A percentile compares a stretch with the other conserved stretches of the same genome.
Evolutionary conservation across 139 green algal genomes (phyloP).

Genomic region (Chlorella sorokiniana): DNA sequence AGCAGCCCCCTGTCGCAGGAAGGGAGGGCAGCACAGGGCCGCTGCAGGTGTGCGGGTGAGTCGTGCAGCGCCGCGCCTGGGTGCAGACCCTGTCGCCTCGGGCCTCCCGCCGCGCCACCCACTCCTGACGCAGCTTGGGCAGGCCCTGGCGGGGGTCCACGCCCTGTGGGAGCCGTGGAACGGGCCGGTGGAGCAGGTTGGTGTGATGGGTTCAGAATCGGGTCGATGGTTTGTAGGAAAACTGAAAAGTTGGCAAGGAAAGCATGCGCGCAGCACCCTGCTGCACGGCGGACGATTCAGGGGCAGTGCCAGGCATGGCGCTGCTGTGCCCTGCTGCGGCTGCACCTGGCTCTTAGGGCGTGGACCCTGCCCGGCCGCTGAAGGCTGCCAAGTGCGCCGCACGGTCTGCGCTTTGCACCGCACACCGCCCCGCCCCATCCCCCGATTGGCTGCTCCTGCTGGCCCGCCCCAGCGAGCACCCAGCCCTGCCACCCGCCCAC

Average conservation of each 20-base stretch:
- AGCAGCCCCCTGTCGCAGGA: not conserved
- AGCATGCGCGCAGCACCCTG: too few relatives aligned
- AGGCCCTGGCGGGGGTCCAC: conserved; percentile 72
- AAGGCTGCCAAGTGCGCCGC: too few relatives aligned
- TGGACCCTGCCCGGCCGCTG: too few relatives aligned
- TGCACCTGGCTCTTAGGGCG: too few relatives aligned
- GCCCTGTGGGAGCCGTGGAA: conserved; percentile 38
- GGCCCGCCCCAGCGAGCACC: not conserved
- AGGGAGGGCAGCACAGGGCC: not conserved
- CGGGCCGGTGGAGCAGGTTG: too few relatives aligned
- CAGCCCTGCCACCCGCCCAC: conserved; percentile 33
- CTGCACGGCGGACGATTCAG: too few relatives aligned
- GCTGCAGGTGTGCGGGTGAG: not conserved
- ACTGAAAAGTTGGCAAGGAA: not conserved
- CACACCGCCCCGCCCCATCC: too few relatives aligned
- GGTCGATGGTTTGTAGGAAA: not conserved
- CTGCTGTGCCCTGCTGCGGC: too few relatives aligned
- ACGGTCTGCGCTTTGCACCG: too few relatives aligned
- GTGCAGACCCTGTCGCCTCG: conserved; percentile 56
- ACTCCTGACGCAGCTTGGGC: conserved; percentile 76
- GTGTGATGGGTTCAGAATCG: too few relatives aligned
- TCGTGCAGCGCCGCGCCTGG: conserved; percentile 5
- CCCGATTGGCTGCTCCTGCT: not conserved
- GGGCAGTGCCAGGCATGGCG: too few relatives aligned
- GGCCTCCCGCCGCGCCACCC: conserved; percentile 74